A percentile compares a stretch with the other conserved stretches of the same genome.
phyloP scores from a whole-genome alignment of 805 yeast species.

The Aciculoconidium aculeatum region DNA sequence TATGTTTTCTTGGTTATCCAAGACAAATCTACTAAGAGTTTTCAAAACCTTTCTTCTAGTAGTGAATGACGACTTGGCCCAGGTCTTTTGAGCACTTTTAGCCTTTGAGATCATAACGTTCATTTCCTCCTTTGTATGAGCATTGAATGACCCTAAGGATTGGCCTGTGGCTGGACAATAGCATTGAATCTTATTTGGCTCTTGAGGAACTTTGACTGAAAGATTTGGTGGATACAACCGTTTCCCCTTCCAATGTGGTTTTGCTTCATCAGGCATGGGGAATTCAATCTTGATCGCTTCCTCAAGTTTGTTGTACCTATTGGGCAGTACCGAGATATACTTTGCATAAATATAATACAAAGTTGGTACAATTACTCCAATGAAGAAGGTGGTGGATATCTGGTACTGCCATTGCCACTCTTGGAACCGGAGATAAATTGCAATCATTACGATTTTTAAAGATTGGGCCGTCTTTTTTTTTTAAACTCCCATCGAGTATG shows the following conservation, averaged over 20 bases:
- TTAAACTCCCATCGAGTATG: constrained; percentile 1
- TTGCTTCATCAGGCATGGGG: constrained; percentile 68
- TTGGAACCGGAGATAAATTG: constrained; percentile 34
- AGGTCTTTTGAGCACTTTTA: constrained; percentile 46
- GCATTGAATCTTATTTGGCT: constrained; percentile 67
- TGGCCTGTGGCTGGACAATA: constrained; percentile 98
- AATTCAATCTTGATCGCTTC: constrained; percentile 44
- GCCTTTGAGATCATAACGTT: constrained; percentile 56
- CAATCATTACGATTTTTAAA: constrained; percentile 33
- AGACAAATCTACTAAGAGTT: constrained; percentile 65
- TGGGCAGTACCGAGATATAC: constrained; percentile 33
- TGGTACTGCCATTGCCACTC: constrained; percentile 42
- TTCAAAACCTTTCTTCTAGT: constrained; percentile 65
- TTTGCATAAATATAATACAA: constrained; percentile 29
- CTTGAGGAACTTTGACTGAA: constrained; percentile 50
- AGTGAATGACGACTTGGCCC: constrained; percentile 50
- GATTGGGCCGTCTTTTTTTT: constrained; percentile 1
- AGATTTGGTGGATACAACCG: constrained; percentile 57
- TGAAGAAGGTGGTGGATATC: constrained; percentile 38
- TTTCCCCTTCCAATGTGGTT: constrained; percentile 89
- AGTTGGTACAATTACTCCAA: constrained; percentile 32
- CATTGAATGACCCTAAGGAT: constrained; percentile 64
- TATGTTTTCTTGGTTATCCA: constrained; percentile 77
- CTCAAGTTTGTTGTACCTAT: constrained; percentile 37
- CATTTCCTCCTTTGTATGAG: constrained; percentile 64